Evolutionary conservation across 1,284 basidiomycete genomes (phyloP).

Genomic region (Sparassis latifolia): DNA sequence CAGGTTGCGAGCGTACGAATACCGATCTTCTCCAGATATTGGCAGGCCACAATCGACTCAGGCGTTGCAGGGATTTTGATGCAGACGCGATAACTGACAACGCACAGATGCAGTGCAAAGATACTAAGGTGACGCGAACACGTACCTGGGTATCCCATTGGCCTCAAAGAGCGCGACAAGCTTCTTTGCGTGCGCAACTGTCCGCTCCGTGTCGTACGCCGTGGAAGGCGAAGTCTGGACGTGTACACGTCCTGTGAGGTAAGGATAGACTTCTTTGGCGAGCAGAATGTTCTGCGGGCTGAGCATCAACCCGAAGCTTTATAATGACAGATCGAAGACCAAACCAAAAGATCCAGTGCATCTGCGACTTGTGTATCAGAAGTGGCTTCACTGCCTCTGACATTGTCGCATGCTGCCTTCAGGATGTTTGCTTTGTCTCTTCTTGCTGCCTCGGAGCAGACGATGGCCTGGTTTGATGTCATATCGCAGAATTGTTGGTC

Average conservation of each 20-base stretch:
- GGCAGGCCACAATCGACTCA: slow-evolving; percentile 39
- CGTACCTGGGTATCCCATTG: slow-evolving; percentile 38
- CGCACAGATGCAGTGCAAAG: background rate
- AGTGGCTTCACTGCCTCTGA: slow-evolving; percentile 16
- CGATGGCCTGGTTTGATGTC: slow-evolving; percentile 48
- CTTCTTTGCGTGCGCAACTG: slow-evolving; percentile 38
- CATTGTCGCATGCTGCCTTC: slow-evolving; percentile 29
- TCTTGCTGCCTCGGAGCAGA: slow-evolving; percentile 30
- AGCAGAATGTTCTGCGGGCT: slow-evolving; percentile 35
- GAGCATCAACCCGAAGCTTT: no score
- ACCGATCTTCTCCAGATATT: slow-evolving; percentile 30
- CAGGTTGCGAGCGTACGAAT: slow-evolving; percentile 43
- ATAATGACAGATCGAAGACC: background rate
- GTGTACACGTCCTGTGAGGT: slow-evolving; percentile 39
- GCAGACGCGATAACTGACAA: slow-evolving; percentile 35
- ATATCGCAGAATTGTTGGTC: slow-evolving; percentile 36
- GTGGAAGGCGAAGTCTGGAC: slow-evolving; percentile 39
- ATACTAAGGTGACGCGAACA: background rate
- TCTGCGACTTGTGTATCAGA: slow-evolving; percentile 29
- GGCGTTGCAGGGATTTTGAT: slow-evolving; percentile 48
- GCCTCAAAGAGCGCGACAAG: slow-evolving; percentile 37
- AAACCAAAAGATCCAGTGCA: slow-evolving; percentile 36
- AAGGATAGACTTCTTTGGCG: slow-evolving; percentile 38
- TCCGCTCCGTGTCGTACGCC: slow-evolving; percentile 37
- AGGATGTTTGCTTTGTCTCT: slow-evolving; percentile 29